Percentiles rank a stretch among this genome's conserved stretches.
phyloP scores from a whole-genome alignment of 2,329 filamentous ascomycete genomes.

The Orbilia brochopaga region DNA sequence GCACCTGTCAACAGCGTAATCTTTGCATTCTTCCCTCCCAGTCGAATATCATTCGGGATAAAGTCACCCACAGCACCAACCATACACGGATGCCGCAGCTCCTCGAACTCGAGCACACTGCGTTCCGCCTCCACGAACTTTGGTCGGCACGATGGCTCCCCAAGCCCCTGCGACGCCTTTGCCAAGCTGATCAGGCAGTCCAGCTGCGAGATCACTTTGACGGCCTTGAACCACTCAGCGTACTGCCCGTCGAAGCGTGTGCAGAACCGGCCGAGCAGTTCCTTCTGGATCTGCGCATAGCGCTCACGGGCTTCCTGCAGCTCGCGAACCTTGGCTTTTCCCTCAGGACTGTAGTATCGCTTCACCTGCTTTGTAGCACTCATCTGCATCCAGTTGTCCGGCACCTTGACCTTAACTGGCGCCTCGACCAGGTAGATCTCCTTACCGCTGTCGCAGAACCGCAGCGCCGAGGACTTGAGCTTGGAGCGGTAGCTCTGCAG shows the following conservation, averaged over 20 bases:
- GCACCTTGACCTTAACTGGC: slow-evolving; percentile 81
- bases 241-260: slow-evolving; percentile 88
- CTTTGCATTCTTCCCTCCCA: slow-evolving; percentile 80
- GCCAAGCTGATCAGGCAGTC: slow-evolving; percentile 94
- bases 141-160: slow-evolving; percentile 85
- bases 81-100: slow-evolving; percentile 95
- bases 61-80: slow-evolving; percentile 82
- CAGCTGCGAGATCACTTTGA: slow-evolving; percentile 86
- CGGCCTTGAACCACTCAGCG: slow-evolving; percentile 81
- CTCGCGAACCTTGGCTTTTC: slow-evolving; percentile 80
- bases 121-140: slow-evolving; percentile 83
- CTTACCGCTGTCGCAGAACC: slow-evolving; percentile 86
- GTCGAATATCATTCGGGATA: slow-evolving; percentile 89
- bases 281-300: slow-evolving; percentile 87
- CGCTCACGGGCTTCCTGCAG: slow-evolving; percentile 94
- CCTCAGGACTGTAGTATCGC: slow-evolving; percentile 87
- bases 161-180: slow-evolving; percentile 81
- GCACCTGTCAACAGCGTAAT: slow-evolving; percentile 93
- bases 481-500: slow-evolving; percentile 74
- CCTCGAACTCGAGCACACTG: slow-evolving; percentile 86
- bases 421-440: slow-evolving; percentile 96
- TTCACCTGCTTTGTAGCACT: slow-evolving; percentile 89
- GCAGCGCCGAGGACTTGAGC: slow-evolving; percentile 74
- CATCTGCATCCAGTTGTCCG: slow-evolving; percentile 92
- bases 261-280: slow-evolving; percentile 82